These are phyloP conservation scores for sweet orange (Citrus sinensis) DNA, from an alignment of 345 rosid genomes.

Conservation along the genomic window DVS_A1.0 CM039168.1:30047001-30047500, in stretches of 20 bases:
- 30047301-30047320: slow-evolving; percentile 28
- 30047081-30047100: neutral
- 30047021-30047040: neutral
- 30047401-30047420: slow-evolving; percentile 27
- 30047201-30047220: neutral
- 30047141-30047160: neutral
- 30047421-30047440: slow-evolving; percentile 56
- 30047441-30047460: slow-evolving; percentile 71
- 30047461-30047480: slow-evolving; percentile 65
- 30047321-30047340: slow-evolving; percentile 39
- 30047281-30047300: slow-evolving; percentile 24
- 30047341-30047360: slow-evolving; percentile 59
- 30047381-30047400: slow-evolving; percentile 31
- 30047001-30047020: neutral
- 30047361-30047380: slow-evolving; percentile 48
- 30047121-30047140: neutral
- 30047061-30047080: slow-evolving; percentile 21
- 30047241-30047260: neutral
- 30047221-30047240: neutral
- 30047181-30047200: neutral
- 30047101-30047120: too few relatives aligned
- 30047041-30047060: neutral
- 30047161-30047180: neutral
- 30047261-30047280: neutral
- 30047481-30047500: slow-evolving; percentile 60